Percentiles rank a stretch among this genome's conserved stretches.
These are phyloP conservation scores for Primulina huaijiensis DNA, from an alignment of 257 asterid species.

Conservation along the genomic window DNA sequence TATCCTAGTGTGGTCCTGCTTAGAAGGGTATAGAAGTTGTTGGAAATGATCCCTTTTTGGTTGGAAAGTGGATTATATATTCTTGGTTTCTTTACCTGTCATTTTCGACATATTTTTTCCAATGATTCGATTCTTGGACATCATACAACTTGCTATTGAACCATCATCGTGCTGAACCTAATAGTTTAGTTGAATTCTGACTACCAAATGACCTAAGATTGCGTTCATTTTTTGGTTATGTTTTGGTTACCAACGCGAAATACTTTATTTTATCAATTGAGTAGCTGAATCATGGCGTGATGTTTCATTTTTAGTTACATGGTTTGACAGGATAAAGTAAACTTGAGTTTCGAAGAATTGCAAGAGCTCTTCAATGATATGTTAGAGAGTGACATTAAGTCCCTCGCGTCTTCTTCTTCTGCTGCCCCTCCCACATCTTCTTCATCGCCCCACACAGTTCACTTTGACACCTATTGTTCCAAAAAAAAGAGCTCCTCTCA, in stretches of 20 bases:
- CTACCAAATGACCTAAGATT: not conserved
- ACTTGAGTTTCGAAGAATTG: conserved; percentile 57
- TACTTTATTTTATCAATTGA: not conserved
- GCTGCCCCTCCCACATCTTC: conserved; percentile 29
- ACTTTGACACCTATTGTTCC: conserved; percentile 19
- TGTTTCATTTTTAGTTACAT: conserved; percentile 33
- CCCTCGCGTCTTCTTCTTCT: conserved; percentile 34
- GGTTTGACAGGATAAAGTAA: conserved; percentile 51
- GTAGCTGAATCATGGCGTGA: conserved; percentile 23
- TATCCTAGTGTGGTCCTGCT: not conserved
- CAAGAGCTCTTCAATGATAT: conserved; percentile 58
- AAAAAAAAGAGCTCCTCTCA: conserved; percentile 48
- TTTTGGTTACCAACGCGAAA: not conserved
- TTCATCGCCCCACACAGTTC: conserved; percentile 34
- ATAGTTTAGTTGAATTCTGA: not conserved
- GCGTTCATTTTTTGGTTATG: not conserved
- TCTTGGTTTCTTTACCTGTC: not conserved
- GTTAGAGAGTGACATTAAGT: conserved; percentile 39
- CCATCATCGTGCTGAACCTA: not conserved
- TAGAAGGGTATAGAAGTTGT: not conserved
- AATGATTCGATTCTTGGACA: not conserved
- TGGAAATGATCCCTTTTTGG: not conserved
- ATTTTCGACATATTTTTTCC: too few relatives aligned
- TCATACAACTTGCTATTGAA: not conserved
- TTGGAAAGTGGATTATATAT: too few relatives aligned